Conservation (phyloP, 495 filamentous ascomycete species). For the Penicillium cosmopolitanum region DNA sequence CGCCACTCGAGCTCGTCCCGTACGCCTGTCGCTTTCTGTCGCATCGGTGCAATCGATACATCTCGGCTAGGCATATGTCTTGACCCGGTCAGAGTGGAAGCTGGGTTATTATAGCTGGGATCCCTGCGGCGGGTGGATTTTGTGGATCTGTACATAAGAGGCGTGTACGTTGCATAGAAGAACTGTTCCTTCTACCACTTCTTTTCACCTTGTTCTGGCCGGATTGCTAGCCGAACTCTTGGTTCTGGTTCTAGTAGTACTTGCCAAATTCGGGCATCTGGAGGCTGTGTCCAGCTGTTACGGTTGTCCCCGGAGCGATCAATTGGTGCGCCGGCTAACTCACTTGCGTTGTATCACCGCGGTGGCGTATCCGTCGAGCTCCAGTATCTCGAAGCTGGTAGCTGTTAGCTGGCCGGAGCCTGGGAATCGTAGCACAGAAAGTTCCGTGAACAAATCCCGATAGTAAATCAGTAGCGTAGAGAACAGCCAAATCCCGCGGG, state of each 20-base stretch:
- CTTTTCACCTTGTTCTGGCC: not conserved
- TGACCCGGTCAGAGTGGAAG: constrained; percentile 8
- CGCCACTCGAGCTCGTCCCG: constrained; percentile 21
- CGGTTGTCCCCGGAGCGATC: not conserved
- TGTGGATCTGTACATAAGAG: constrained; percentile 49
- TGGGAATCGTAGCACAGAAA: too few species aligned
- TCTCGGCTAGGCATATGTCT: constrained; percentile 8
- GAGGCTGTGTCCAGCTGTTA: not conserved
- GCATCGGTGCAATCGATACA: constrained; percentile 11
- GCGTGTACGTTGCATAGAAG: constrained; percentile 48
- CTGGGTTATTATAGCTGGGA: constrained; percentile 18
- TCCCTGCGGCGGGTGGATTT: constrained; percentile 20
- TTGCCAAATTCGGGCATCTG: not conserved
- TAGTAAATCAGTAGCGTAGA: too few species aligned
- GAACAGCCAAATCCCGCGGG: too few species aligned
- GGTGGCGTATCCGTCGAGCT: not conserved
- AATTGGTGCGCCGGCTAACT: not conserved
- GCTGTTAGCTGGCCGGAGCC: not conserved
- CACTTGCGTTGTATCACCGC: not conserved
- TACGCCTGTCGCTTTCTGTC: constrained; percentile 21
- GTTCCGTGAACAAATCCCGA: too few species aligned
- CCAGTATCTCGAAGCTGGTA: not conserved
- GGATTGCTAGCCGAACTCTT: too few species aligned
- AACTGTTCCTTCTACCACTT: constrained; percentile 25
- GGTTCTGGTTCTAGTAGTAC: too few species aligned